Base-by-base conservation (phyloP, 352 stramenopile genomes). In the Stramenopiles sp. region DNA sequence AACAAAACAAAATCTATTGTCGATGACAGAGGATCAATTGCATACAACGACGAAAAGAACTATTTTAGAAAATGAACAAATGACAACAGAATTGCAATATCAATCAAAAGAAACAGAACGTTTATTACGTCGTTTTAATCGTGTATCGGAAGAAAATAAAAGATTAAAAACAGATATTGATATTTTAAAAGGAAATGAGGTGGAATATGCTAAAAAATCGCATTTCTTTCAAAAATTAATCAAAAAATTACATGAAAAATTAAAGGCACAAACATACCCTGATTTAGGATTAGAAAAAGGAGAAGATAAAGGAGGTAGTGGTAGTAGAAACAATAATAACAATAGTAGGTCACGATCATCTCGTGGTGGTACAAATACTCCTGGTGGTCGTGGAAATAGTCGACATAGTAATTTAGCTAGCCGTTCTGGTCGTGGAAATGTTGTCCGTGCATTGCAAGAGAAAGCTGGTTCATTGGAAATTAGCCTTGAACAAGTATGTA, bases 21-120 rank as follows among this genome's bases (percentile, higher is more conserved):
- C 83, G 27, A 83, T 85, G 27, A 90, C 87, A 0, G 87, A 90
- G 13, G 86, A 88, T 31, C 87, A 93, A 80, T 81, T 90, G 0
- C 84, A 85, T 30, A 88, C 86, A 1, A 86, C 87, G 0, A 92
- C 87, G 1, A 89, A 91, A 81, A 86, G 88, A 63, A 92, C 86
- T 30, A 88, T 92, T 83, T 83, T 91, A 78, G 88, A 93, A 77
- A 92, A 91, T 78, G 88, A 88, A 63, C 87, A 91, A 69, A 86
- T 89, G 43, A 88, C 89, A 23, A 84, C 90, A 0, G 87, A 93
- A 73, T 65, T 93, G 0, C 84, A 82, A 20, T 84, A 83, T 73
- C 82, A 84, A 78, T 91, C 86, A 81, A 84, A 85, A 7, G 87
- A 93, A 80, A 88, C 86, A 0, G 88, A 92, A 73, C 88, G 89